A percentile compares a stretch with the other conserved stretches of the same genome.
These are phyloP conservation scores for Eutypa lata DNA, from an alignment of 2,329 filamentous ascomycete genomes.

Conservation along the genomic window DNA sequence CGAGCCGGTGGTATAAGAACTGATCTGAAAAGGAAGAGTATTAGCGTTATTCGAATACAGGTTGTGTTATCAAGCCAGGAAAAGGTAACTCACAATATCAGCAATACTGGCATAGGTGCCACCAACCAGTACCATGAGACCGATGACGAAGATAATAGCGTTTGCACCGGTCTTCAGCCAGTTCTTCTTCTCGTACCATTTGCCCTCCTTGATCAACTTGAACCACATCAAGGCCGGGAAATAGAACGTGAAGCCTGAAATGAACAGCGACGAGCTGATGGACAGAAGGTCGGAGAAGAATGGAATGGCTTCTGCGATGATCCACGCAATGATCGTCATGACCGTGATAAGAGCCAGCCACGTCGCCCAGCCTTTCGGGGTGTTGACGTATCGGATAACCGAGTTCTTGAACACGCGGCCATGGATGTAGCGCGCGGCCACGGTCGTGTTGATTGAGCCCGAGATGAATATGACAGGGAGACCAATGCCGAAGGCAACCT, in stretches of 20 bases:
- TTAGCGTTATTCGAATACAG: no score
- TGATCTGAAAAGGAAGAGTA: neutral
- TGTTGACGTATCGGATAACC: slow-evolving; percentile 31
- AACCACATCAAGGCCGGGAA: slow-evolving; percentile 34
- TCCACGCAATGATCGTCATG: slow-evolving; percentile 63
- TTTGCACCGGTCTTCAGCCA: slow-evolving; percentile 19
- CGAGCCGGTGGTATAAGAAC: neutral
- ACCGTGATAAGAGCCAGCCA: slow-evolving; percentile 59
- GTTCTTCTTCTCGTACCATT: slow-evolving; percentile 26
- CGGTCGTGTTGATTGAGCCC: slow-evolving; percentile 60
- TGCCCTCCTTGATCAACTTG: slow-evolving; percentile 28
- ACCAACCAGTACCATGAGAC: slow-evolving; percentile 27
- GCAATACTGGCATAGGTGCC: slow-evolving; percentile 30
- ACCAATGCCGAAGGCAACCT: slow-evolving; percentile 61
- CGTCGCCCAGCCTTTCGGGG: slow-evolving; percentile 28
- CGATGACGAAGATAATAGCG: slow-evolving; percentile 25
- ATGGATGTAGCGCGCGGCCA: slow-evolving; percentile 40
- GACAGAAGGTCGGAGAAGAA: slow-evolving; percentile 68
- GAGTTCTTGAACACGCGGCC: slow-evolving; percentile 29
- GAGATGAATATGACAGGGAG: slow-evolving; percentile 63
- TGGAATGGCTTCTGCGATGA: slow-evolving; percentile 71
- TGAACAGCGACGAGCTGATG: slow-evolving; percentile 48
- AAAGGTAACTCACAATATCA: slow-evolving; percentile 28
- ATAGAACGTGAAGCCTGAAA: slow-evolving; percentile 43
- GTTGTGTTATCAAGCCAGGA: neutral